Evolutionary conservation across 208 protist species (phyloP).

Genomic region (Leishmania turanica): DNA sequence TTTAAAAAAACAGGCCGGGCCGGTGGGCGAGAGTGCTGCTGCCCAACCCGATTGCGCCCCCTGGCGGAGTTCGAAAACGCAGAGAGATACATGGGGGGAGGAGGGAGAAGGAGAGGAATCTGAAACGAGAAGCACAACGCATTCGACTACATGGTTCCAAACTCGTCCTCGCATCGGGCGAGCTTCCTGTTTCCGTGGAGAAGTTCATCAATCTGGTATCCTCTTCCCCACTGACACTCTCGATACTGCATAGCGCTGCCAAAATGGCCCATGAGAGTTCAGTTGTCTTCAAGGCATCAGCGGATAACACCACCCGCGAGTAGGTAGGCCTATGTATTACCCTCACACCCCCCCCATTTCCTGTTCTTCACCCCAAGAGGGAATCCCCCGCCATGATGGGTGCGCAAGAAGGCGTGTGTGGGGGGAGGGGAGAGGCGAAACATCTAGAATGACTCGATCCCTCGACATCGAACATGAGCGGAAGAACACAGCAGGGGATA

Average conservation of each 20-base stretch:
- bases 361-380: neutral
- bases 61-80: too few species aligned
- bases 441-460: too few species aligned
- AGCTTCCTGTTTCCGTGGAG: neutral
- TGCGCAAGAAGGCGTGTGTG: neutral
- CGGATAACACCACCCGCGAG: neutral
- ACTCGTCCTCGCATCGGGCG: neutral
- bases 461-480: neutral
- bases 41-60: neutral
- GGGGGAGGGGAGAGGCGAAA: neutral
- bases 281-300: neutral
- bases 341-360: neutral
- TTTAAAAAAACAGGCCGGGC: neutral
- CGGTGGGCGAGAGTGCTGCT: neutral
- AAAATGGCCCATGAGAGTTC: neutral
- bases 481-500: neutral
- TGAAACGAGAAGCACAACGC: neutral
- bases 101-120: too few species aligned
- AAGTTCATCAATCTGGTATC: neutral
- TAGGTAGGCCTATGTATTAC: neutral
- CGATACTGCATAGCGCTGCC: neutral
- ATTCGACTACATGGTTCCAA: neutral
- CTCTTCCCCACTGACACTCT: neutral
- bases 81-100: too few species aligned
- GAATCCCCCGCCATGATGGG: neutral